These are phyloP conservation scores for Moricandia arvensis DNA, from an alignment of 345 rosid species.

Conservation along the genomic window DNA sequence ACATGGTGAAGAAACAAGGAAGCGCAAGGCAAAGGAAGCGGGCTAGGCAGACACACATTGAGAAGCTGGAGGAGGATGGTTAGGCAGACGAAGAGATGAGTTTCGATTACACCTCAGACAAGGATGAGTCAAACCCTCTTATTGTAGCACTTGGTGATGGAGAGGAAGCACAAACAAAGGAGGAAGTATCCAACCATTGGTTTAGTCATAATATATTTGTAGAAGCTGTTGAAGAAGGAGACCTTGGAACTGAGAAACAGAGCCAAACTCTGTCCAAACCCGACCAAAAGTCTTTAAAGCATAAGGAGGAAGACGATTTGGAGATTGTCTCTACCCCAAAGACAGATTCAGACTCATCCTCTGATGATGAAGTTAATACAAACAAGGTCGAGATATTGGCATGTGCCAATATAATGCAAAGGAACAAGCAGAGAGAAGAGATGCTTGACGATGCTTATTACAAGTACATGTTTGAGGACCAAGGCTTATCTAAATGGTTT, in stretches of 20 bases:
- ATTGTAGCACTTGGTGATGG: conserved; percentile 70
- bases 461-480: conserved; percentile 74
- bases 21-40: conserved; percentile 81
- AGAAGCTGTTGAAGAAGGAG: conserved; percentile 76
- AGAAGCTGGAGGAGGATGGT: conserved; percentile 73
- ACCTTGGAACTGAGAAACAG: conserved; percentile 46
- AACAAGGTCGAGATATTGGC: conserved; percentile 86
- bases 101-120: conserved; percentile 53
- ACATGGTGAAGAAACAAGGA: conserved; percentile 63
- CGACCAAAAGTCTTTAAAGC: too few relatives aligned
- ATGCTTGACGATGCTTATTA: conserved; percentile 84
- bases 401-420: conserved; percentile 85
- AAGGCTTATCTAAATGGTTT: conserved; percentile 81
- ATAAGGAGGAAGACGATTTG: conserved; percentile 45
- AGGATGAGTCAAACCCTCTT: conserved; percentile 80
- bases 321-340: conserved; percentile 84
- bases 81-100: conserved; percentile 44
- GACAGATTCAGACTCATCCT: conserved; percentile 76
- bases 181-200: conserved; percentile 80
- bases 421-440: conserved; percentile 81
- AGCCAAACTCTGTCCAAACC: background rate
- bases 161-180: conserved; percentile 48
- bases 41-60: conserved; percentile 64
- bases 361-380: conserved; percentile 59
- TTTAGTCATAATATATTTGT: conserved; percentile 81